Evolutionary conservation across 371 early-diverging fungal genomes (phyloP), one percentile per base, ranked within the genome.

Genomic region (Rhizopus sp.): DNA sequence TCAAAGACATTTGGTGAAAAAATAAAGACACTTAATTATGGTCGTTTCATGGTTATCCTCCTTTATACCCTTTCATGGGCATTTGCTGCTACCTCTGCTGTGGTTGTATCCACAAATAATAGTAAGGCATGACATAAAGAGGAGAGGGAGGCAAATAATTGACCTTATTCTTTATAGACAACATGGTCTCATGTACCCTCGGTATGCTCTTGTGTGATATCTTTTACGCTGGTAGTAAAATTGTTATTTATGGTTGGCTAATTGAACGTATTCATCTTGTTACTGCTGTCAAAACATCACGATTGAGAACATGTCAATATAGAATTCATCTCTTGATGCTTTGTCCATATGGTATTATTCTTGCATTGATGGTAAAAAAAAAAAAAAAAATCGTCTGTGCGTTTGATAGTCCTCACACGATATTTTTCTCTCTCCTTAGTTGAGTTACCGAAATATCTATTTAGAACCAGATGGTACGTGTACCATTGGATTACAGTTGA

Each of bases 191-290:
- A 9, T 78, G 78, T 53, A 70, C 75, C 9, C 40, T 73, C n/a
- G 75, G 69, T 38, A 78, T 78, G 64, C 63, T 73, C 40, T 60
- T 72, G 13, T 78, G 78, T 50, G 73, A 73, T 57, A 53, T 75
- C 38, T 78, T 75, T 55, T 78, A 78, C 55, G 73, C 75, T 39
- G 78, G 73, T 37, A 78, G 73, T 63, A 78, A 78, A 42, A 64
- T 78, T 50, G 66, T 58, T 34, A 73, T 69, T 32, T 78, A 77
- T 48, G 75, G 72, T 33, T 77, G 78, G 80, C 62, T 79, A 0
- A 70, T 76, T 62, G 77, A 79, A 31, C 72, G 77, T 57, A 72
- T 76, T 8, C 70, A 76, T 50, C 55, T 79, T 23, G 80, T 79
- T 5, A 74, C 72, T 6, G 70, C 75, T 29, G 75, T 79, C 8